Conservation (phyloP, 257 asterid species). For the Gardenia jasminoides region DNA sequence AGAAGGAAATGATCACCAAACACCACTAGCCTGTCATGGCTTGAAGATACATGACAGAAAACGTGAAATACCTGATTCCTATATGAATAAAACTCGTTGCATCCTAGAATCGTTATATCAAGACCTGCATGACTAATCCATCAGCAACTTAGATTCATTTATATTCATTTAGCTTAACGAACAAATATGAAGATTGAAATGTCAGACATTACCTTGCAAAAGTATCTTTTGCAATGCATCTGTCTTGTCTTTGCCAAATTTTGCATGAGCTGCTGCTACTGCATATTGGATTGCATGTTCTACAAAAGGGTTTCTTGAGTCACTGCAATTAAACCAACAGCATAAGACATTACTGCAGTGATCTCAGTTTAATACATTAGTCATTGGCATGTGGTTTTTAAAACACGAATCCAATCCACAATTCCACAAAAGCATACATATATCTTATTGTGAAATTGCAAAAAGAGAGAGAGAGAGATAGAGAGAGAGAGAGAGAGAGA, state of each 20-base stretch:
- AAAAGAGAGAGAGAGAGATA: too few relatives aligned
- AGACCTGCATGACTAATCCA: conserved; percentile 71
- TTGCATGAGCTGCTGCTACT: conserved; percentile 77
- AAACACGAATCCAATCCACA: neutral
- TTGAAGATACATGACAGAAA: neutral
- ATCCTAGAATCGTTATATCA: conserved; percentile 81
- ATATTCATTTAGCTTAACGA: conserved; percentile 5
- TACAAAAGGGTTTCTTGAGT: conserved; percentile 84
- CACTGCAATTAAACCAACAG: conserved; percentile 54
- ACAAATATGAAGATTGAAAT: conserved; percentile 20
- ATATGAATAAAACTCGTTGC: conserved; percentile 93
- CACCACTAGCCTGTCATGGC: neutral
- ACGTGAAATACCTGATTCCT: conserved; percentile 68
- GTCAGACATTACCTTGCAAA: conserved; percentile 62
- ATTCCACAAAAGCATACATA: neutral
- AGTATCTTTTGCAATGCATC: conserved; percentile 68
- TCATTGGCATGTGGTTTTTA: neutral
- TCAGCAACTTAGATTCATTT: conserved; percentile 32
- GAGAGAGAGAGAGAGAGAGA: too few relatives aligned
- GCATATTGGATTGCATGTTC: conserved; percentile 86
- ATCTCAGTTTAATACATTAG: conserved; percentile 11
- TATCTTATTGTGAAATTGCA: neutral
- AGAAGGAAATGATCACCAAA: neutral
- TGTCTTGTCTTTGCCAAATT: conserved; percentile 50
- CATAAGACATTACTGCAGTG: conserved; percentile 16